Conservation (phyloP, 2,329 filamentous ascomycete species). For the Tolypocladium tropicale region DNA sequence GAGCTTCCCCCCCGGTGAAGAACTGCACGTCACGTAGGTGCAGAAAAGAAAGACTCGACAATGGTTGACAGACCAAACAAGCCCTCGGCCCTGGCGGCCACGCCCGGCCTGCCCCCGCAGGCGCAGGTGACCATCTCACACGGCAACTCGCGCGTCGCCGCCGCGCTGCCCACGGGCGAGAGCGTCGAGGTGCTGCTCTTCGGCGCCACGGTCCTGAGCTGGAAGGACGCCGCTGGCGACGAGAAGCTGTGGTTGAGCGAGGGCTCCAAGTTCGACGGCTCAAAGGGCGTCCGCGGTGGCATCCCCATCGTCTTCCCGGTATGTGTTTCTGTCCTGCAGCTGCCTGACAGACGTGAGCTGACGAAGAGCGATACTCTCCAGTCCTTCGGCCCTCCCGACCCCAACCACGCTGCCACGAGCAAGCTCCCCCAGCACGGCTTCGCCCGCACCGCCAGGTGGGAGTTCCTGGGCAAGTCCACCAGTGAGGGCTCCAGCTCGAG, state of each 20-base stretch:
- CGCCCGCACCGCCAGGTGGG: constrained; percentile 82
- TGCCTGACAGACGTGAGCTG: background rate
- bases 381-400: constrained; percentile 79
- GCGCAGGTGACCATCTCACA: constrained; percentile 66
- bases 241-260: constrained; percentile 86
- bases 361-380: constrained; percentile 22
- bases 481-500: constrained; percentile 46
- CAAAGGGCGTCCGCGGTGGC: constrained; percentile 81
- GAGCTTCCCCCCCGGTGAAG: no score
- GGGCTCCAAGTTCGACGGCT: constrained; percentile 70
- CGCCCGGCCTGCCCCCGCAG: constrained; percentile 63
- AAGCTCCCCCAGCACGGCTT: constrained; percentile 89
- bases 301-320: constrained; percentile 92
- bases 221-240: constrained; percentile 69
- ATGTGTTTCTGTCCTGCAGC: constrained; percentile 21
- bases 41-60: constrained; percentile 1
- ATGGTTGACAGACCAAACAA: constrained; percentile 84
- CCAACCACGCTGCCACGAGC: constrained; percentile 65
- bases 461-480: constrained; percentile 78
- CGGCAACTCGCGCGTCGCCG: constrained; percentile 63
- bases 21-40: background rate
- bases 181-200: constrained; percentile 78
- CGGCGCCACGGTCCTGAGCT: constrained; percentile 86
- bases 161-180: constrained; percentile 76
- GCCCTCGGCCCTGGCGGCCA: constrained; percentile 64